Evolutionary conservation across 176 grass and related monocot species (phyloP), one percentile per base, ranked within the genome.

Genomic region (Rhynchospora breviuscula): DNA sequence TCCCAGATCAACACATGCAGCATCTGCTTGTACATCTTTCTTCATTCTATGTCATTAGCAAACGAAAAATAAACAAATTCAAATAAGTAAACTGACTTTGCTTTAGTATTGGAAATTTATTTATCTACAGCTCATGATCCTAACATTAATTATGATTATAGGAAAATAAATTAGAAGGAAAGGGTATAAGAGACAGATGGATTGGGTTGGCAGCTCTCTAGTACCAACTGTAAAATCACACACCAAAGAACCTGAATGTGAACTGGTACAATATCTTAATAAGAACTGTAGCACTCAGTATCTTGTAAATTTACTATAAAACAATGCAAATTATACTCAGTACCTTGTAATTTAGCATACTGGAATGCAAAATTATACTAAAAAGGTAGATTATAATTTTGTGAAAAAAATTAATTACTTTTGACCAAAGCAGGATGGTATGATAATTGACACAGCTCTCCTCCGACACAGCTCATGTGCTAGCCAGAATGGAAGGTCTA

Each of bases 11-110:
- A 95, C 95, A 89, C 95, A 95, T 26, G 89, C 89, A 23, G 95
- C 95, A 91, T 98, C 95, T 86, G 95, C 95, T 87, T 98, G 90
- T 79, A 98, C 88, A 68, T 98, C 92, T 74, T 95, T 95, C 69
- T 84, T 83, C 59, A 88, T 98, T 86, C 95, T 98, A 91, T 45
- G 61, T 15, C 7, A 92, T 86, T 81, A 84, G 12, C 13, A 52
- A 33, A 53, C 18, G 33, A 73, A 62, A 25, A 83, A 63, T 11
- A 86, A 71, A 75, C 8, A 10, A 19, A 64, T 81, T 49, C 66
- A 80, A 14, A 80, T n/a, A 43, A 44, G 61, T 7, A 25, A 81
- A 63, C 8, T 44, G 45, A n/a, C 13, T 77, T 48, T 21, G 17
- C 52, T 59, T 78, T 64, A 78, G 3, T 40, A 85, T 17, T 14